phyloP scores from a whole-genome alignment of 805 yeast species.

The Metschnikowia dekortorum region DNA sequence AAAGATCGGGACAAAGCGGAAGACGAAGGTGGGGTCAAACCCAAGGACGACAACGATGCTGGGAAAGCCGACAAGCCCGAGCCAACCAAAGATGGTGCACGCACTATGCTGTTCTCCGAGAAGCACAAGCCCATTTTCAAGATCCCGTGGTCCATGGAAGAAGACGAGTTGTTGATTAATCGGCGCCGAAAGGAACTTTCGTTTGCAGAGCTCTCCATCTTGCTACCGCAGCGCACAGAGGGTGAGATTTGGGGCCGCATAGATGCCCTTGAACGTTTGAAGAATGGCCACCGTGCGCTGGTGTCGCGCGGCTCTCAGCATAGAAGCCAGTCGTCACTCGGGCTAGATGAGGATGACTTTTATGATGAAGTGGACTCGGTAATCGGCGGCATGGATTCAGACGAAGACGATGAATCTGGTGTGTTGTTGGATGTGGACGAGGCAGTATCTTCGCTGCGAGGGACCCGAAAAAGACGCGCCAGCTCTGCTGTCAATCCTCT shows the following conservation, averaged over 20 bases:
- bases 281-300: conserved; percentile 20
- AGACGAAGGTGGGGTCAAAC: conserved; percentile 3
- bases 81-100: background rate
- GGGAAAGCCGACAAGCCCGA: conserved; percentile 1
- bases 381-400: conserved; percentile 32
- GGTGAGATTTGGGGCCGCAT: conserved; percentile 67
- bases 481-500: conserved; percentile 43
- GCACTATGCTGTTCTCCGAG: conserved; percentile 2
- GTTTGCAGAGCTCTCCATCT: conserved; percentile 66
- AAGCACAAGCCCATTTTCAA: conserved; percentile 19
- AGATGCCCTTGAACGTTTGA: conserved; percentile 25
- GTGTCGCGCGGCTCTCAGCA: conserved; percentile 22
- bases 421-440: conserved; percentile 38
- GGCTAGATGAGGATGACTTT: conserved; percentile 41
- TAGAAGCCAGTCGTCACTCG: conserved; percentile 36
- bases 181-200: conserved; percentile 56
- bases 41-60: background rate
- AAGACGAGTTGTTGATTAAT: conserved; percentile 61
- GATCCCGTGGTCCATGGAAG: conserved; percentile 57
- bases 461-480: conserved; percentile 30
- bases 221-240: conserved; percentile 70
- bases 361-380: conserved; percentile 40
- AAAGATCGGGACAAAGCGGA: conserved; percentile 11
- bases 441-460: conserved; percentile 18
- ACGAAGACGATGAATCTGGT: conserved; percentile 27